A percentile compares a stretch with the other conserved stretches of the same genome.
phyloP scores from a whole-genome alignment of 306 rosid species.

The Dryas alaskensis region DNA sequence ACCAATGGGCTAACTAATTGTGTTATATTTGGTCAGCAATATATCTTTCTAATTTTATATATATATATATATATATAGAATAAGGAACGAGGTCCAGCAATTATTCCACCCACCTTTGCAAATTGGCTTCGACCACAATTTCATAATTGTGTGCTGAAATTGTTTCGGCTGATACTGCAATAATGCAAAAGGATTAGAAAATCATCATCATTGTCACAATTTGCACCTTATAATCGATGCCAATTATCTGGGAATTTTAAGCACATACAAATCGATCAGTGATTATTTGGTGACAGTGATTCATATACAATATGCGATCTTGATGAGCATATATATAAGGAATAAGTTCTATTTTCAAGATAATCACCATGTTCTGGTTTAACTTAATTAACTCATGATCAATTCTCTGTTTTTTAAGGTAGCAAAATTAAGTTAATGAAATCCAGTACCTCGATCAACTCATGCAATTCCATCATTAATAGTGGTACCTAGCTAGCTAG shows the following conservation, averaged over 20 bases:
- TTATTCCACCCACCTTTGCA: constrained; percentile 38
- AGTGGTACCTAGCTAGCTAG: no score
- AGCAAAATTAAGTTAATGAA: neutral
- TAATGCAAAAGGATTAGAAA: neutral
- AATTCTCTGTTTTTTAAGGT: no score
- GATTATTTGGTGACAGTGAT: neutral
- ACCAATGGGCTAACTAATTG: constrained; percentile 15
- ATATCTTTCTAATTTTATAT: neutral
- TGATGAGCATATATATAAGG: constrained; percentile 6
- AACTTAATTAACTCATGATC: no score
- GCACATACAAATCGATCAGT: neutral
- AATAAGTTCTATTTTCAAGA: constrained; percentile 17
- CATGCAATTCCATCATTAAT: no score
- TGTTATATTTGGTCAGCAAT: constrained; percentile 28
- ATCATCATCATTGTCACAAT: neutral
- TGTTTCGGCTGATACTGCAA: constrained; percentile 12
- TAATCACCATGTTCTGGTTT: no score
- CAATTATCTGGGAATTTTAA: constrained; percentile 6
- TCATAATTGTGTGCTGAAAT: neutral
- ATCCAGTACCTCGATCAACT: neutral
- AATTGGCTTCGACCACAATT: constrained; percentile 1
- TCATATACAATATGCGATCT: neutral
- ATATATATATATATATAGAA: constrained; percentile 22
- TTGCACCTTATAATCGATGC: constrained; percentile 5
- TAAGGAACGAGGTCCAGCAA: constrained; percentile 58